Percentiles rank a stretch among this genome's conserved stretches.
phyloP scores from a whole-genome alignment of 129 eudicot genomes.

The Pseudognaphalium luteoalbum region DNA sequence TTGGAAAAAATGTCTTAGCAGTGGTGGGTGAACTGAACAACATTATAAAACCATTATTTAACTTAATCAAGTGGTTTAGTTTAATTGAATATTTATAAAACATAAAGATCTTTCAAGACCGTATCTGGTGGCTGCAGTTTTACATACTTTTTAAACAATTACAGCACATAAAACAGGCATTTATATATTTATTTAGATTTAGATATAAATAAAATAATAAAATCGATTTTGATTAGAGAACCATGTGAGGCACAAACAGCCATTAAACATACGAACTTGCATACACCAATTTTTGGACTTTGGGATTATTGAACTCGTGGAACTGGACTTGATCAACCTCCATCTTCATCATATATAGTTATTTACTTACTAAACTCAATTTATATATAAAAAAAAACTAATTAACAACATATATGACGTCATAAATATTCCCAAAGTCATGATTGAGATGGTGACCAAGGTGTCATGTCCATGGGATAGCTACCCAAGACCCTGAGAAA shows the following conservation, averaged over 20 bases:
- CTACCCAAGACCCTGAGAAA: constrained; percentile 94
- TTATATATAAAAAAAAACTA: constrained; percentile 6
- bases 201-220: not conserved
- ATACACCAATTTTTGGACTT: not conserved
- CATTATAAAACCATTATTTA: not conserved
- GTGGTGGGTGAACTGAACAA: constrained; percentile 19
- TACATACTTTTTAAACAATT: no score
- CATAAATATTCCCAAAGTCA: constrained; percentile 19
- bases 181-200: no score
- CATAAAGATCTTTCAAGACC: not conserved
- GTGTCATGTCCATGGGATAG: constrained; percentile 96
- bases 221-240: not conserved
- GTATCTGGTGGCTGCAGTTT: not conserved
- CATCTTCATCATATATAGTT: constrained; percentile 4
- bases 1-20: not conserved
- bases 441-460: constrained; percentile 71
- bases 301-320: constrained; percentile 16
- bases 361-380: constrained; percentile 35
- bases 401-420: constrained; percentile 14
- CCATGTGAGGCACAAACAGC: not conserved
- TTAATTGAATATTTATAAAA: not conserved
- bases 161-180: not conserved
- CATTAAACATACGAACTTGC: constrained; percentile 14
- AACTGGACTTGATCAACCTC: not conserved
- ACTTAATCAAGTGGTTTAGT: not conserved